Conservation (phyloP, 352 stramenopile genomes). For the Thraustochytrium sp. region DNA sequence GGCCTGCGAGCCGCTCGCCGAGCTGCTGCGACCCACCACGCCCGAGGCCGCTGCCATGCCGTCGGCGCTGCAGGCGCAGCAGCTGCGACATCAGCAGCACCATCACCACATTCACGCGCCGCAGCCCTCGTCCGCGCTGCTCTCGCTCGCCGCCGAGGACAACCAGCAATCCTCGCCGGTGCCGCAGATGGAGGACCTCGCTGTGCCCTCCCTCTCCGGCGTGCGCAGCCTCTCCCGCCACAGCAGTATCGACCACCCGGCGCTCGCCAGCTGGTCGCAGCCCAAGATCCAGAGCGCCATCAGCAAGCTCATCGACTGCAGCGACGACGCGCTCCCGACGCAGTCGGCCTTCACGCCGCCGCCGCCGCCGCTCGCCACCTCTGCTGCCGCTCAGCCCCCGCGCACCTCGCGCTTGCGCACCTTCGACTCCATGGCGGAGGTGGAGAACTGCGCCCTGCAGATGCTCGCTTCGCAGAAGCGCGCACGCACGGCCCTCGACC, state of each 20-base stretch:
- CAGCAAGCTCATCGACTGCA: conserved; percentile 22
- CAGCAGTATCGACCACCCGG: not conserved
- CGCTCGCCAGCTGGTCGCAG: not conserved
- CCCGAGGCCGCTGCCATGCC: not conserved
- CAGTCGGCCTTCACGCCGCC: no score
- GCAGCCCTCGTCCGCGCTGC: no score
- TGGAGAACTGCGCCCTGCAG: conserved; percentile 10
- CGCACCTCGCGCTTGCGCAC: not conserved
- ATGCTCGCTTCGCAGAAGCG: conserved; percentile 23
- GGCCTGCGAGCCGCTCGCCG: no score
- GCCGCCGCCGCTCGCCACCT: no score
- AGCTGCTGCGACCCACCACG: no score
- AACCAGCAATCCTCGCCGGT: not conserved
- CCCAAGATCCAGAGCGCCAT: conserved; percentile 9
- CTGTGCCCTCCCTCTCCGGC: not conserved
- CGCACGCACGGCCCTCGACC: not conserved
- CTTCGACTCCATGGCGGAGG: conserved; percentile 15
- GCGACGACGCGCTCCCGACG: no score
- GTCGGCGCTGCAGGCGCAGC: not conserved
- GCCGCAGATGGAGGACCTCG: not conserved
- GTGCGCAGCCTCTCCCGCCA: not conserved
- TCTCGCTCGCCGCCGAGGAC: not conserved
- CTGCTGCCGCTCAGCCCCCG: no score
- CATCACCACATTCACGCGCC: not conserved
- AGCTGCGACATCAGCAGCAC: not conserved